Percentiles rank a stretch among this genome's conserved stretches.
Conservation (phyloP, 2,329 filamentous ascomycete species). For the Teratosphaeria epicoccoides region DNA sequence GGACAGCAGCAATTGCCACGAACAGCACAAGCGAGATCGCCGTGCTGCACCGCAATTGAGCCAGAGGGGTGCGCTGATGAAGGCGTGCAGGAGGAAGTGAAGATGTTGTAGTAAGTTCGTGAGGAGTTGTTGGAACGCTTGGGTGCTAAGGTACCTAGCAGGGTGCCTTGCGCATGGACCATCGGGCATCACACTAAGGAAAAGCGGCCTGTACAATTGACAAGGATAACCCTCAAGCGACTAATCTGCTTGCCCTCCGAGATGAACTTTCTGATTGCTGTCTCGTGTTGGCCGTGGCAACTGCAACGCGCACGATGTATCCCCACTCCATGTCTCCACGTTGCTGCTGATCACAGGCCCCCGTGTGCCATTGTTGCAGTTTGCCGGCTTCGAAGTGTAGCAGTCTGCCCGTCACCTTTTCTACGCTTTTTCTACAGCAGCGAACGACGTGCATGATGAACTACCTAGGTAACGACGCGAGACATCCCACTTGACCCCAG, state of each 20-base stretch:
- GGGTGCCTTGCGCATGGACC: neutral
- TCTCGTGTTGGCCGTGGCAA: neutral
- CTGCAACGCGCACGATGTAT: neutral
- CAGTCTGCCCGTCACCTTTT: neutral
- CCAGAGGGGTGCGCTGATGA: neutral
- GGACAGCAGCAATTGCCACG: slow-evolving; percentile 13
- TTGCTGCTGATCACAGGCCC: neutral
- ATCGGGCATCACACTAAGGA: neutral
- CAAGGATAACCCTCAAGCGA: neutral
- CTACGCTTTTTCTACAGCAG: no score
- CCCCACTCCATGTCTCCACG: neutral
- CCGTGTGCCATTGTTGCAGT: neutral
- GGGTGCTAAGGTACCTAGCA: neutral
- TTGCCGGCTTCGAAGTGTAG: neutral
- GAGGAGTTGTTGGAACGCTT: slow-evolving; percentile 6
- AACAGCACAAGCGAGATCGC: slow-evolving; percentile 6
- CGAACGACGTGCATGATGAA: neutral
- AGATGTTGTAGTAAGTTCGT: slow-evolving; percentile 1
- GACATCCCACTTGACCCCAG: neutral
- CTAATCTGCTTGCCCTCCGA: neutral
- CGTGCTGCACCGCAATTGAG: slow-evolving; percentile 8
- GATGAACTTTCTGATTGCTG: neutral
- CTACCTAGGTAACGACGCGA: neutral
- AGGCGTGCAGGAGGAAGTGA: neutral
- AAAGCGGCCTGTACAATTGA: neutral